Percentiles rank a stretch among this genome's conserved stretches.
Conservation (phyloP, 2,329 filamentous ascomycete genomes). For the Epichloe sp. region DNA sequence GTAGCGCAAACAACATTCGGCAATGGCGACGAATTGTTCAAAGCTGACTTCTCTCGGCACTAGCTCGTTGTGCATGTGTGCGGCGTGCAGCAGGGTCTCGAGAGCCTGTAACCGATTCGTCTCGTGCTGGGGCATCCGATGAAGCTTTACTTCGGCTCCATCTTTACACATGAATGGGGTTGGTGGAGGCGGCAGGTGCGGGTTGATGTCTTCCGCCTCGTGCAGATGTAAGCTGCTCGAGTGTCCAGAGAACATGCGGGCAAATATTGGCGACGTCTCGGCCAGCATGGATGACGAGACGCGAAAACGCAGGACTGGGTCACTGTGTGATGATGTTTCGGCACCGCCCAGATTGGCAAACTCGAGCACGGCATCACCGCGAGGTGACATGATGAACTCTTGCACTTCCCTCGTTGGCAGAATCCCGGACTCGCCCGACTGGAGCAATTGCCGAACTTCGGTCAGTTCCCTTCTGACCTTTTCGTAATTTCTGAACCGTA, state of each 20-base stretch:
- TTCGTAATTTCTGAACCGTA: conserved; percentile 35
- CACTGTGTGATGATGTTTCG: conserved; percentile 15
- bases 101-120: conserved; percentile 27
- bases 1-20: conserved; percentile 36
- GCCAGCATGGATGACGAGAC: conserved; percentile 38
- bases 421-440: conserved; percentile 27
- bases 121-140: conserved; percentile 40
- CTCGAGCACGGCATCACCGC: conserved; percentile 38
- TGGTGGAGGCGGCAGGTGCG: conserved; percentile 22
- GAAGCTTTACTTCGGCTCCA: conserved; percentile 31
- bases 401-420: conserved; percentile 24
- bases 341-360: conserved; percentile 30
- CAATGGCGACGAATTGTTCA: conserved; percentile 36
- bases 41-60: conserved; percentile 34
- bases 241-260: conserved; percentile 29
- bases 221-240: conserved; percentile 17
- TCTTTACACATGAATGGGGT: conserved; percentile 27
- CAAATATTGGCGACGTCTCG: conserved; percentile 39
- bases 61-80: conserved; percentile 34
- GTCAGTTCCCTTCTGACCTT: conserved; percentile 28
- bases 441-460: conserved; percentile 26
- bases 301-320: conserved; percentile 33
- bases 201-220: conserved; percentile 24
- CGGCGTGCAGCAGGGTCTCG: conserved; percentile 36
- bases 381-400: conserved; percentile 29